Base-by-base conservation (phyloP, 768 basidiomycete species). In the Lactarius deliciosus region DNA sequence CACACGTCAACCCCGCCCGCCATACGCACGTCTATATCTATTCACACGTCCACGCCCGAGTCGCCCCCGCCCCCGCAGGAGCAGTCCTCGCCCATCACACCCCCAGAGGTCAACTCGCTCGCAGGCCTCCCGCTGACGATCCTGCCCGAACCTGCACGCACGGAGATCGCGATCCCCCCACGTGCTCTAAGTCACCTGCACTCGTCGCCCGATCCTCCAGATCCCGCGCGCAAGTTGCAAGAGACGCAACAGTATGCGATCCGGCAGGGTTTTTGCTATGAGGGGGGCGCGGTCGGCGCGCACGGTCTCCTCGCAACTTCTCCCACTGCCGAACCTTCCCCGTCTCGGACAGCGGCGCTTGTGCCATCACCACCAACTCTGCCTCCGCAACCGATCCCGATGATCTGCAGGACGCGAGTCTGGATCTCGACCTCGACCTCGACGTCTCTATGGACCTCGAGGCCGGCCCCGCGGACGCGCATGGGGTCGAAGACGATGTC, bases 251-350 rank as follows among this genome's bases (percentile, higher is more conserved):
- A 18, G 25, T 4, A n/a, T 13, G 41, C n/a, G 5, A 20, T 38
- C 53, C 32, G 38, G 62, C 62, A 59, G 66, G 66, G 16, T 67
- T 67, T 67, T 67, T 25, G 43, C 16, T 3, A 58, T 66, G 65
- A 66, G 65, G 65, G 32, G 61, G 16, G 61, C 61, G 65, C 50
- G 40, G 25, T 36, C 41, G 57, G 62, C 62, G 66, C 62, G 50
- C 62, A 56, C 66, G 62, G 62, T 60, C 62, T 67, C 66, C 66
- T 67, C 66, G 62, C 53, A 60, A 36, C 20, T 57, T 5, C 55
- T 60, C 16, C 65, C 56, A 41, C 41, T 25, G 16, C 20, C 53
- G 5, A 11, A 50, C 22, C n/a, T 3, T 20, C 15, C 34, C 34
- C 4, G 1, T 16, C 25, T 16, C 25, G 25, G n/a, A 61, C 32